Conservation (phyloP, 2,329 filamentous ascomycete species). For the Sclerotinia nivalis region DNA sequence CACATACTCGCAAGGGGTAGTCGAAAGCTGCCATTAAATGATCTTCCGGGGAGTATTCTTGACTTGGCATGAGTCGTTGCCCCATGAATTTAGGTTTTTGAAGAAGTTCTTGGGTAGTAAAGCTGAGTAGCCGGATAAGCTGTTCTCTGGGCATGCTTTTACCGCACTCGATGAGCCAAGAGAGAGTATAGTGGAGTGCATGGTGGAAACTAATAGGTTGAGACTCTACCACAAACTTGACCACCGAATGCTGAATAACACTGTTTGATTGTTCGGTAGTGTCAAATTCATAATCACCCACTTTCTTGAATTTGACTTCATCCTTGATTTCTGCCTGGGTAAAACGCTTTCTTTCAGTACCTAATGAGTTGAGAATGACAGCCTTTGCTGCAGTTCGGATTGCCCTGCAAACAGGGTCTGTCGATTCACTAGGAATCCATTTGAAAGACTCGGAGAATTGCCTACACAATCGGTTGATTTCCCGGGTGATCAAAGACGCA, state of each 20-base stretch:
- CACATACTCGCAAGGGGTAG: constrained; percentile 88
- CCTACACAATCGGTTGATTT: constrained; percentile 90
- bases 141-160: constrained; percentile 70
- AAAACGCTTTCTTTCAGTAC: constrained; percentile 84
- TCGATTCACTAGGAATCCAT: constrained; percentile 64
- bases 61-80: constrained; percentile 53
- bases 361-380: constrained; percentile 85
- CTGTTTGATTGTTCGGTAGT: constrained; percentile 38
- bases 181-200: constrained; percentile 91
- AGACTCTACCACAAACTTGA: constrained; percentile 85
- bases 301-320: constrained; percentile 76
- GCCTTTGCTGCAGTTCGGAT: constrained; percentile 76
- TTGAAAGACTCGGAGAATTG: constrained; percentile 87
- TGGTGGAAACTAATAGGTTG: constrained; percentile 97
- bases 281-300: constrained; percentile 81
- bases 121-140: constrained; percentile 68
- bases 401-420: constrained; percentile 65
- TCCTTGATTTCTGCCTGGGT: constrained; percentile 85
- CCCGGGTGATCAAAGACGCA: constrained; percentile 87
- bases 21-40: constrained; percentile 87
- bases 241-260: constrained; percentile 59
- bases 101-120: constrained; percentile 69
- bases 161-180: constrained; percentile 90
- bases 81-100: constrained; percentile 64
- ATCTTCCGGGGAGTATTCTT: constrained; percentile 67